Evolutionary conservation across 2,329 filamentous ascomycete species (phyloP), one percentile per base, ranked within the genome.

Genomic region (Whalleya microplaca): DNA sequence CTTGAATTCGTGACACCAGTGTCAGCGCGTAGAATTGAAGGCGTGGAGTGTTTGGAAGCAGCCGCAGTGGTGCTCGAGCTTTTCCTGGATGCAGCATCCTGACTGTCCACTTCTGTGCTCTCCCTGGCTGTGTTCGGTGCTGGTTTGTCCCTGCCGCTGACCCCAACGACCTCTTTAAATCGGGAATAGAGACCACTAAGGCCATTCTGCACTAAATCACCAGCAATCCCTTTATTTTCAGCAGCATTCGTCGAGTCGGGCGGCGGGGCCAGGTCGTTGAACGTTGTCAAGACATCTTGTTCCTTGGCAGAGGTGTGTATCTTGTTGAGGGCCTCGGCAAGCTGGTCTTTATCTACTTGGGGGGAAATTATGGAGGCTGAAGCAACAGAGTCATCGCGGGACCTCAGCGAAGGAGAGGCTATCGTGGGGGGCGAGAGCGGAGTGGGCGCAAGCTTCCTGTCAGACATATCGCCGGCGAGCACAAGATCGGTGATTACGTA

Each of bases 271-370:
- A 96, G 93, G 69, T 97, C 93, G 75, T 96, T 96, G 75, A 98
- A 98, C 8, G 92, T 96, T 2, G 94, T 98, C 46, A 98, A 80
- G 32, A 87, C 85, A 61, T 90, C 89, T 32, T 90, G 90, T 71
- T 91, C 90, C 69, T 90, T 96, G n/a, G 93, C 92, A 5, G 90
- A 87, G 48, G 81, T 92, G 73, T 97, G 94, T 64, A 97, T 96
- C 66, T 91, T 88, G 74, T 96, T 90, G 58, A 97, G 85, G 18
- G 89, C 84, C 60, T 91, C 85, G 32, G 90, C 86, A 40, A 94
- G 80, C 55, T 90, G 87, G 61, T 92, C 89, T 69, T 85, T 89
- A 71, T 93, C 89, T 41, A 85, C 75, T 47, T 83, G 80, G 1
- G 80, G 74, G 2, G 77, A 72, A 6, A 77, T 75, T 16, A 80